Evolutionary conservation across 441 rosid species (phyloP).

Genomic region (Adansonia gregorii): DNA sequence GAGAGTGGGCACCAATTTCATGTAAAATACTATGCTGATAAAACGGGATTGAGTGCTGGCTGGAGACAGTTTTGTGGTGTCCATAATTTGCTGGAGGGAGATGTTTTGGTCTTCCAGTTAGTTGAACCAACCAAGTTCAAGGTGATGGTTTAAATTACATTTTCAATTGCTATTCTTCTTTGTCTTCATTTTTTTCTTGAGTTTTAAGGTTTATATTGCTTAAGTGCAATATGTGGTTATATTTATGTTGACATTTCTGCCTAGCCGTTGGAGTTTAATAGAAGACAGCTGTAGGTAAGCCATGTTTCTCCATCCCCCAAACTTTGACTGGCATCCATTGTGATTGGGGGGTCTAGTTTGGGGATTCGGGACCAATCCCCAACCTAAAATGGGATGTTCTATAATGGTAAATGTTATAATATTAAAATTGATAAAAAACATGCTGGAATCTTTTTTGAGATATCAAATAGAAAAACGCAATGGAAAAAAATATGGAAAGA

Average conservation of each 20-base stretch:
- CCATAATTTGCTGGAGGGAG: constrained; percentile 68
- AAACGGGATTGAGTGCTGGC: constrained; percentile 82
- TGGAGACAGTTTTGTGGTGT: constrained; percentile 72
- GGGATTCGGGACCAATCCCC: background rate
- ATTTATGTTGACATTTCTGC: background rate
- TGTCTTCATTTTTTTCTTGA: background rate
- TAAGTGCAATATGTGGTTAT: background rate
- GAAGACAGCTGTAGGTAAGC: background rate
- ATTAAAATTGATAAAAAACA: background rate
- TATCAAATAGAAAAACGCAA: background rate
- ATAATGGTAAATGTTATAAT: background rate
- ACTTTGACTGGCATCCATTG: background rate
- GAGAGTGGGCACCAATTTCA: constrained; percentile 49
- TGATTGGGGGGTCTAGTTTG: background rate
- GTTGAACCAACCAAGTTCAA: constrained; percentile 56
- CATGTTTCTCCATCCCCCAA: background rate
- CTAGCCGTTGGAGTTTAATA: background rate
- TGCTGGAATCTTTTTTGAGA: background rate
- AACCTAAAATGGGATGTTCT: background rate
- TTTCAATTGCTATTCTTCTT: background rate
- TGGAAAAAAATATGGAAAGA: background rate
- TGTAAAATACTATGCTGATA: constrained; percentile 59
- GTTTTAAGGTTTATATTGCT: constrained; percentile 7
- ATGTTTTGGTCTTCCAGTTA: constrained; percentile 71
- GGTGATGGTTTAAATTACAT: constrained; percentile 40